A percentile compares a stretch with the other conserved stretches of the same genome.
phyloP scores from a whole-genome alignment of 1,284 basidiomycete species.

The Waitea zeae region DNA sequence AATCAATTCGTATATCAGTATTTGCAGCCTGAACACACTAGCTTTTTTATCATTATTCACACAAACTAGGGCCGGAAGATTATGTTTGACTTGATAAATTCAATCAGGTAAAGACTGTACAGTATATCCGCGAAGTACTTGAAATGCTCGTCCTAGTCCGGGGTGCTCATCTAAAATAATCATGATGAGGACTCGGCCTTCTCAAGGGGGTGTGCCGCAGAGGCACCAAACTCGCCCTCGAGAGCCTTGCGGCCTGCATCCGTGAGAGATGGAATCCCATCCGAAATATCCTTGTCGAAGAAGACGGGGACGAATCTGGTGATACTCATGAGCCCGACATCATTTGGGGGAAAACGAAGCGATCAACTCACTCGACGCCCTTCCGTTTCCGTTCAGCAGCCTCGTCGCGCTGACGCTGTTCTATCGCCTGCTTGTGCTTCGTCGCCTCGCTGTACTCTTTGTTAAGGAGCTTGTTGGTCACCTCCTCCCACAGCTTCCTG shows the following conservation, averaged over 20 bases:
- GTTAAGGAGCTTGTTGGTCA: constrained; percentile 57
- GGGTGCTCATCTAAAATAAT: too few relatives aligned
- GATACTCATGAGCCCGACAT: constrained; percentile 5
- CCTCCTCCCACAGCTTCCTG: constrained; percentile 75
- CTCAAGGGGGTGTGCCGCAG: too few relatives aligned
- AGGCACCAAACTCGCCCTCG: constrained; percentile 62
- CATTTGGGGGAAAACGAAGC: constrained; percentile 1
- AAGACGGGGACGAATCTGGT: constrained; percentile 65
- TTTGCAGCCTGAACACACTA: too few relatives aligned
- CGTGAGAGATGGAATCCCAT: constrained; percentile 65
- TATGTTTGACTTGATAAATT: too few relatives aligned
- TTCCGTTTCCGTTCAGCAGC: constrained; percentile 72
- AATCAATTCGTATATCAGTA: too few relatives aligned
- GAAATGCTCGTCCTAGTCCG: too few relatives aligned
- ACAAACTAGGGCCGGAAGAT: too few relatives aligned
- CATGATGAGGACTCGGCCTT: too few relatives aligned
- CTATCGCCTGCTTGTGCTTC: constrained; percentile 73
- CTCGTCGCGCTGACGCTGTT: constrained; percentile 79
- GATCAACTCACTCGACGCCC: constrained; percentile 49
- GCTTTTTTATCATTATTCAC: too few relatives aligned
- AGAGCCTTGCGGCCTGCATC: constrained; percentile 50
- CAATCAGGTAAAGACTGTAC: too few relatives aligned
- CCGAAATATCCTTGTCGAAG: constrained; percentile 58
- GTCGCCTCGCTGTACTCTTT: constrained; percentile 89
- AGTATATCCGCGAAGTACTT: too few relatives aligned